phyloP scores from a whole-genome alignment of 805 yeast genomes.

The Metahyphopichia silvanorum region DNA sequence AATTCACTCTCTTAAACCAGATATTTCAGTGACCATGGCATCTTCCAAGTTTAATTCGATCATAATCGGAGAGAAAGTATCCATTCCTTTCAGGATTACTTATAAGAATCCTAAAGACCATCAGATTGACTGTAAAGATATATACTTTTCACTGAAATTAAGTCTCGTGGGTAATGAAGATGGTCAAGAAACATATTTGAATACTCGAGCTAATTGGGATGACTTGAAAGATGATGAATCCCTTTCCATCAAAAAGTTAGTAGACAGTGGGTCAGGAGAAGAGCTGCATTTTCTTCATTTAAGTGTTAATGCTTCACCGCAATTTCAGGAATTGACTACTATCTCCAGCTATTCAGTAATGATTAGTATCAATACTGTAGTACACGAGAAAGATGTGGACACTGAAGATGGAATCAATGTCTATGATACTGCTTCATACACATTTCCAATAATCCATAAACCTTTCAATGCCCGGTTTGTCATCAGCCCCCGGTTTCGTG shows the following conservation, averaged over 20 bases:
- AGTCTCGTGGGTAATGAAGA: slow-evolving; percentile 10
- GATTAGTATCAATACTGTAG: slow-evolving; percentile 22
- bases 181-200: slow-evolving; percentile 9
- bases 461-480: slow-evolving; percentile 20
- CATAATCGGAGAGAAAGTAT: slow-evolving; percentile 29
- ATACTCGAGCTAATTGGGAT: slow-evolving; percentile 30
- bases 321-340: slow-evolving; percentile 7
- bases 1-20: slow-evolving; percentile 24
- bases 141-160: slow-evolving; percentile 18
- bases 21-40: slow-evolving; percentile 10
- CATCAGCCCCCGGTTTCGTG: slow-evolving; percentile 26
- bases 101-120: slow-evolving; percentile 11
- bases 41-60: slow-evolving; percentile 9
- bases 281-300: slow-evolving; percentile 15
- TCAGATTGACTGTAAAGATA: slow-evolving; percentile 13
- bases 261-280: slow-evolving; percentile 4
- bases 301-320: slow-evolving; percentile 15
- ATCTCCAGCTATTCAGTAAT: slow-evolving; percentile 6
- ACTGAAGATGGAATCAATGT: slow-evolving; percentile 13
- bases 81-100: slow-evolving; percentile 15
- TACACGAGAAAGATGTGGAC: slow-evolving; percentile 13
- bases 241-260: slow-evolving; percentile 16
- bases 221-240: slow-evolving; percentile 39
- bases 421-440: slow-evolving; percentile 19
- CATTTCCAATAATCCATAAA: slow-evolving; percentile 19